Percentiles rank a stretch among this genome's conserved stretches.
These are phyloP conservation scores for Nannochloris sp. DNA, from an alignment of 139 green algal species.

Conservation along the genomic window DNA sequence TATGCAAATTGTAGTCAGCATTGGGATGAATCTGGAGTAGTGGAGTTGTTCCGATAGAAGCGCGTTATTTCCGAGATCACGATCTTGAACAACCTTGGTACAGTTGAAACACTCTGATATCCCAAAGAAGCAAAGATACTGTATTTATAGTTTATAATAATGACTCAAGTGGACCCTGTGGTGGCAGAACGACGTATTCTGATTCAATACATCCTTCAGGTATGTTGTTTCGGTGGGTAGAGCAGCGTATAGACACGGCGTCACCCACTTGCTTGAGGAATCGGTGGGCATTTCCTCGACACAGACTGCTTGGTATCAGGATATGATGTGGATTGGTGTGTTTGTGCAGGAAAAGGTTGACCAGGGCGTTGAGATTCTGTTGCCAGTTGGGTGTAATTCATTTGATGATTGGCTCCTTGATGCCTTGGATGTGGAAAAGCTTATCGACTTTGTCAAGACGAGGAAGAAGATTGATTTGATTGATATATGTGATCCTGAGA, in stretches of 20 bases:
- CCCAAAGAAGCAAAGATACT: neutral
- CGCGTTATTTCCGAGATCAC: too few species aligned
- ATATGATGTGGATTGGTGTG: too few species aligned
- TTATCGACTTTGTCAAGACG: constrained; percentile 22
- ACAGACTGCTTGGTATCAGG: too few species aligned
- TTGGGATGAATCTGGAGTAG: too few species aligned
- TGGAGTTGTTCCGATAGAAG: too few species aligned
- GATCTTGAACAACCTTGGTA: too few species aligned
- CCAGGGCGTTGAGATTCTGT: constrained; percentile 18
- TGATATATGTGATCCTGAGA: constrained; percentile 5
- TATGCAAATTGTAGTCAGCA: too few species aligned
- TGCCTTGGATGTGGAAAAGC: constrained; percentile 21
- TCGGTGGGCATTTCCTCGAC: too few species aligned
- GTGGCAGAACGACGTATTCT: neutral
- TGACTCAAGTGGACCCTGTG: neutral
- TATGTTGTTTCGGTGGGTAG: neutral
- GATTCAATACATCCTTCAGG: neutral
- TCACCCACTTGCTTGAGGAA: too few species aligned
- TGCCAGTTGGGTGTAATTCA: constrained; percentile 44
- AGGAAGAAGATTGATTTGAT: constrained; percentile 16
- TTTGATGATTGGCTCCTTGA: constrained; percentile 50
- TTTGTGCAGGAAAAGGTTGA: constrained; percentile 8
- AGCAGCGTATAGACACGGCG: too few species aligned
- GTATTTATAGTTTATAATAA: neutral
- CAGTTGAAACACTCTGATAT: too few species aligned